Base-by-base conservation (phyloP, 2,329 filamentous ascomycete genomes). In the Cladosporium sp. region DNA sequence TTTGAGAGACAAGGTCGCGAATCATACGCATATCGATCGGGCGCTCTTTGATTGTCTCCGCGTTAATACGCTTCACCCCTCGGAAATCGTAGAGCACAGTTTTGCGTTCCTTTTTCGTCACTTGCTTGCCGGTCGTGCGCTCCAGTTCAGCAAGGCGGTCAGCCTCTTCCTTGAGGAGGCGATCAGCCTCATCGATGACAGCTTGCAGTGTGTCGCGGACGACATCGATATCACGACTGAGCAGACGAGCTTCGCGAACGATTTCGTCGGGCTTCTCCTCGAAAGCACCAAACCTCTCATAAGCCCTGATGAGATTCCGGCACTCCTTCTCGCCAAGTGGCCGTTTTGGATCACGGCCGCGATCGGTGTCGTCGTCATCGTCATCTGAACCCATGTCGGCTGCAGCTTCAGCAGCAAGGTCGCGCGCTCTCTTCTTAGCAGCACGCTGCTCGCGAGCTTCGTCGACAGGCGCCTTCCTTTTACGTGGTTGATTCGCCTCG, bases 101-200 rank as follows among this genome's bases (percentile, higher is more conserved):
- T 79, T 99, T 99, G 78, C 92, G 92, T 76, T 99, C 95, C 78
- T 99, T 99, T 82, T 98, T 97, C 0, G 94, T 96, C 64, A 96
- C 80, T 2, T 88, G 85, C 76, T 95, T 96, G 74, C 92, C 92
- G 0, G 86, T 85, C 69, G 90, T 82, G 26, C 83, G 88, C 77
- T 95, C 91, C 72, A 89, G 77, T 16, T 85, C 85, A 66, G 85
- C 84, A 63, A 89, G 80, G 66, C 86, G 83, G 35, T 84, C 83
- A 56, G 84, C 81, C 68, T 97, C 92, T 73, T 93, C 92, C 68
- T 90, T 88, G 37, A 93, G 86, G 21, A 96, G 84, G 31, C 81
- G 76, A 66, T 87, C 87, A 26, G 89, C 88, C 68, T 86, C 90
- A 71, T 92, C 90, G 37, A 91, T 86, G 55, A 97, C 89, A 67